Percentiles rank a stretch among this genome's conserved stretches.
Conservation (phyloP, 163 green algal genomes). For the Chloromonas sp. region DNA sequence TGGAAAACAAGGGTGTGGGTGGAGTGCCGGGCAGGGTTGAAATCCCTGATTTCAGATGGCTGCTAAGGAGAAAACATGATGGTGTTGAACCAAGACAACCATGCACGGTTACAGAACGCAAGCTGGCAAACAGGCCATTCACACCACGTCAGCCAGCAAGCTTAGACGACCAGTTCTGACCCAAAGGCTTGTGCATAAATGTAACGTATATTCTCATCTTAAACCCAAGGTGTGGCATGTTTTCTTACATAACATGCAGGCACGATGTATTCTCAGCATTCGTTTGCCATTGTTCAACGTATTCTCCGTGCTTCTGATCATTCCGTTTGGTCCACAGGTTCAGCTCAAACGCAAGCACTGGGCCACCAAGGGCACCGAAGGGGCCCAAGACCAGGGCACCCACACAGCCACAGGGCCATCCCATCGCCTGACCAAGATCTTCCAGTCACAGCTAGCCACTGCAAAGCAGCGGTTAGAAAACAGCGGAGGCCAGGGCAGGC, state of each 20-base stretch:
- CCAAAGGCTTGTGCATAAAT: background rate
- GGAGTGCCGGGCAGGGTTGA: background rate
- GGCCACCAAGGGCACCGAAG: background rate
- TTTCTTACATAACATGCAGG: background rate
- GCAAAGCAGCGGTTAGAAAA: background rate
- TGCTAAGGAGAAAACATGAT: too few species aligned
- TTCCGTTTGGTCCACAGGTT: background rate
- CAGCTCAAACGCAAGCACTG: conserved; percentile 3
- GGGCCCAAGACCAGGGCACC: background rate
- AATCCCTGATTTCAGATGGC: background rate
- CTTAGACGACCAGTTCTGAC: background rate
- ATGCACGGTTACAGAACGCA: too few species aligned
- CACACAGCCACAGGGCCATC: background rate
- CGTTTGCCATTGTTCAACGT: too few species aligned
- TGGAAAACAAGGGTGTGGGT: background rate
- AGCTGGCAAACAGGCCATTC: too few species aligned
- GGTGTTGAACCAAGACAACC: too few species aligned
- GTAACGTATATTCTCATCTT: too few species aligned
- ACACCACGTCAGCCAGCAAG: background rate
- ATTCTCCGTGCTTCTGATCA: background rate
- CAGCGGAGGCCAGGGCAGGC: background rate
- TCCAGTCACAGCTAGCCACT: background rate
- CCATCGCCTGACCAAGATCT: too few species aligned
- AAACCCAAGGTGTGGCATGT: background rate
- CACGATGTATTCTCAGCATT: too few species aligned